These are phyloP conservation scores for Agaricus sinodeliciosus DNA, from an alignment of 768 basidiomycete species.

Conservation along the genomic window DNA sequence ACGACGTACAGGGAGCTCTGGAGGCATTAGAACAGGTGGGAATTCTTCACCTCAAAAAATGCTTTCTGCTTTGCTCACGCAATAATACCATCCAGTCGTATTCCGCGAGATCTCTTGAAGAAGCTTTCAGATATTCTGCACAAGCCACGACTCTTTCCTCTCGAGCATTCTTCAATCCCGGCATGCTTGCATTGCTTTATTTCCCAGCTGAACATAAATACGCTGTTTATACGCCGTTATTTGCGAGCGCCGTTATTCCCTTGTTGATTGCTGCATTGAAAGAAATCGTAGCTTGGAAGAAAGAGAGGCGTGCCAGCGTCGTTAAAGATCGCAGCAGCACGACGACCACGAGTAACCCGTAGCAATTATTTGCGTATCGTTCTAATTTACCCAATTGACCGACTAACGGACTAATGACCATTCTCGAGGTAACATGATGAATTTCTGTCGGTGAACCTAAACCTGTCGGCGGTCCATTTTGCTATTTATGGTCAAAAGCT, in stretches of 20 bases:
- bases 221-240: constrained; percentile 92
- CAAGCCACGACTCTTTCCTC: constrained; percentile 62
- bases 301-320: constrained; percentile 15
- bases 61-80: not conserved
- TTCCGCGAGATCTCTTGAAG: constrained; percentile 30
- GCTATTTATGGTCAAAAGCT: no score
- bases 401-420: no score
- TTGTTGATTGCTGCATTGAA: constrained; percentile 66
- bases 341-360: not conserved
- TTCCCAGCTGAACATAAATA: constrained; percentile 98
- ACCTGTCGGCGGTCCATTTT: no score
- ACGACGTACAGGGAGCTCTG: constrained; percentile 66
- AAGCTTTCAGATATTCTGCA: constrained; percentile 53
- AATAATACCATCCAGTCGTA: constrained; percentile 29
- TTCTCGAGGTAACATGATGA: no score
- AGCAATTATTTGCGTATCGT: not conserved
- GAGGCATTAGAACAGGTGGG: constrained; percentile 65
- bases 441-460: no score
- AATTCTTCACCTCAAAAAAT: not conserved
- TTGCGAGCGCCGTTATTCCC: constrained; percentile 86
- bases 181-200: constrained; percentile 92
- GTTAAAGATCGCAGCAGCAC: not conserved
- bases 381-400: not conserved
- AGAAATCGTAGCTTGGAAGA: constrained; percentile 65
- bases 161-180: constrained; percentile 93